Conservation (phyloP, 2,329 filamentous ascomycete species). For the Trichophyton verrucosum region DNA sequence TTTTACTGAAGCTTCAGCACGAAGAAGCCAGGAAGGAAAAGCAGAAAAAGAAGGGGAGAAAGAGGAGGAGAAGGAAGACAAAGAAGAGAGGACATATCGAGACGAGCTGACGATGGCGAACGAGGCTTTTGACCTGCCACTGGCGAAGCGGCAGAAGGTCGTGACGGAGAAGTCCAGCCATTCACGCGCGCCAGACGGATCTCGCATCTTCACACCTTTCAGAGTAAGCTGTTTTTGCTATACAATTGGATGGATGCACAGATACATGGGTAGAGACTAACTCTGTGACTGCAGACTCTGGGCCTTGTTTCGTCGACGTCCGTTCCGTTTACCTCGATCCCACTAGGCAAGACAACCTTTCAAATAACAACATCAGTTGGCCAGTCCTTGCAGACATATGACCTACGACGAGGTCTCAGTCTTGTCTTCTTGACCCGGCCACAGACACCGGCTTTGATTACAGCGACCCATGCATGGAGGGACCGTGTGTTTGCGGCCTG, state of each 20-base stretch:
- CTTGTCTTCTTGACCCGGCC: slow-evolving; percentile 88
- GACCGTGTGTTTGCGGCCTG: slow-evolving; percentile 81
- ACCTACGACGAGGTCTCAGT: slow-evolving; percentile 77
- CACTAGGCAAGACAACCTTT: slow-evolving; percentile 86
- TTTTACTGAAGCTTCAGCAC: not conserved
- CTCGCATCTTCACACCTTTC: slow-evolving; percentile 85
- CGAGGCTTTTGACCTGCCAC: slow-evolving; percentile 47
- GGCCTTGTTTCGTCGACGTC: slow-evolving; percentile 82
- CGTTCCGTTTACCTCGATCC: slow-evolving; percentile 80
- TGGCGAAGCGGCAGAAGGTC: slow-evolving; percentile 66
- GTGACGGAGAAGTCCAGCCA: slow-evolving; percentile 28
- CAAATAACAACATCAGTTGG: slow-evolving; percentile 95
- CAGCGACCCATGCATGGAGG: slow-evolving; percentile 77
- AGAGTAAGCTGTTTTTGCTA: slow-evolving; percentile 49
- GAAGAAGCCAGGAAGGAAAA: not conserved
- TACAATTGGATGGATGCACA: not conserved
- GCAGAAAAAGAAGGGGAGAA: not conserved
- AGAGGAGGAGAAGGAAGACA: not conserved
- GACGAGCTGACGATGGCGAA: not conserved
- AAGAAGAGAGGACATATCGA: not conserved
- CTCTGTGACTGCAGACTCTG: slow-evolving; percentile 52
- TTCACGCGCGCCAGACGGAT: slow-evolving; percentile 34
- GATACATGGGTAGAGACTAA: slow-evolving; percentile 1
- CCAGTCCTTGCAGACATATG: slow-evolving; percentile 85
- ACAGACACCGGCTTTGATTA: slow-evolving; percentile 74